Base-by-base conservation (phyloP, 139 green algal genomes). In the Chlamydomonas sphaeroides region DNA sequence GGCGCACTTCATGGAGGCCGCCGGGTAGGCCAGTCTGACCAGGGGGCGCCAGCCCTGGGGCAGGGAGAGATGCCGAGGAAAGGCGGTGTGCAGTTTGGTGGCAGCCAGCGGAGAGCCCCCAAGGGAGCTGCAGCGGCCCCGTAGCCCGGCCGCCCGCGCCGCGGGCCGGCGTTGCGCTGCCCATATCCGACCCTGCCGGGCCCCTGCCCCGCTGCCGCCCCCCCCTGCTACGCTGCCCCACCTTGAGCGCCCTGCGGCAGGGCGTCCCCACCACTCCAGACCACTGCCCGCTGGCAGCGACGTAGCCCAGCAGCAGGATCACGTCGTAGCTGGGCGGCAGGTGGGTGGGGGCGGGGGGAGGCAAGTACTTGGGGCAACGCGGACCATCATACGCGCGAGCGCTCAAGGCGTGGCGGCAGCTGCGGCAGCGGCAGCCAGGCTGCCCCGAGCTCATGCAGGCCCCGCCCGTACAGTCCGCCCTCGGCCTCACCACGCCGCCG, bases 1-100 rank as follows among this genome's bases (percentile, higher is more conserved):
- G 2, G 73, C 63, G 53, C 83, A 87, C 74, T 87, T 87, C 83
- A 87, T 87, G 83, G 66, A 66, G 53, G 65, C 72, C 26, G 83
- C 73, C 23, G 83, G 83, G 83, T 87, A 87, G 48, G 83, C 72
- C 53, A 87, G 74, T 0, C n/a, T 51, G 0, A 65, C 83, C 18
- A 83, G 28, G 0, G 66, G 42, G 18, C 39, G 35, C 83, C 83
- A 87, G 45, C 83, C 77, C 63, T 83, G 77, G 0, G 10, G 45
- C 11, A 53, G 11, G 45, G 45, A 53, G 45, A 63, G 11, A 63
- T 17, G 56, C 48, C 48, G n/a, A n/a, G n/a, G n/a, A n/a, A 18
- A 59, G 49, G 49, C 49, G 49, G 49, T 59, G 49, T 15, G 49
- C 17, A 18, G 18, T 26, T 59, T 59, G 45, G 45, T 53, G 45